Evolutionary conservation across 1,284 basidiomycete genomes (phyloP).

Genomic region (Leccinum variabile): DNA sequence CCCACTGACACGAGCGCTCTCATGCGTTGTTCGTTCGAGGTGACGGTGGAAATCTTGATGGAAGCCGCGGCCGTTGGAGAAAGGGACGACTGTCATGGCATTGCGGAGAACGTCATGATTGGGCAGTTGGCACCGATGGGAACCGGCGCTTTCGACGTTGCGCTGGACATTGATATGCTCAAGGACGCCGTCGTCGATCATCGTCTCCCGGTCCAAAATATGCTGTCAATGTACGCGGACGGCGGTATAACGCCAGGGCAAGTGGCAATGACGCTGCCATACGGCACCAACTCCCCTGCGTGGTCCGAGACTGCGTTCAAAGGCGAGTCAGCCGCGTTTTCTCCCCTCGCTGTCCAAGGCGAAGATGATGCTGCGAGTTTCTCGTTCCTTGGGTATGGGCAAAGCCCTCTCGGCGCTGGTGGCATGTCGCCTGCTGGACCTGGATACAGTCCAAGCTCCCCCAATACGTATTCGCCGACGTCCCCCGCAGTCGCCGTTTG

Average conservation of each 20-base stretch:
- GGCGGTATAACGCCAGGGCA: conserved; percentile 92
- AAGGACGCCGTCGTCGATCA: conserved; percentile 99
- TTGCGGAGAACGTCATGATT: conserved; percentile 98
- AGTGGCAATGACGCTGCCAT: conserved; percentile 85
- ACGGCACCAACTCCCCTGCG: conserved; percentile 86
- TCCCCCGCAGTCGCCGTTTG: too few relatives aligned
- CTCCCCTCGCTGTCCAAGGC: conserved; percentile 87
- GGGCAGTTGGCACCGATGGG: conserved; percentile 99
- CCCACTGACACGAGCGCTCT: conserved; percentile 95
- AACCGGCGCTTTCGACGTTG: conserved; percentile 93
- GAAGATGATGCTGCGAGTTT: conserved; percentile 67
- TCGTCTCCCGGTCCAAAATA: conserved; percentile 84
- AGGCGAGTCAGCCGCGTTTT: conserved; percentile 89
- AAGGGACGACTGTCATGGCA: conserved; percentile 96
- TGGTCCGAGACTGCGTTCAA: conserved; percentile 74
- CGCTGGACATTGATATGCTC: conserved; percentile 96
- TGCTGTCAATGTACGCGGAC: conserved; percentile 77
- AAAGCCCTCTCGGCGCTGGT: conserved; percentile 77
- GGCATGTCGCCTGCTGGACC: conserved; percentile 74
- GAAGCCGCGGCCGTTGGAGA: conserved; percentile 98
- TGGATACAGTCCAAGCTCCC: too few relatives aligned
- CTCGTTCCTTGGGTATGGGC: conserved; percentile 61
- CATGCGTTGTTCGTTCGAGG: conserved; percentile 99
- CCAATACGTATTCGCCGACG: too few relatives aligned
- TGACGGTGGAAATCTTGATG: conserved; percentile 99